Conservation (phyloP, 176 grass and related monocot genomes). For the Cenchrus fungigraminus region DNA sequence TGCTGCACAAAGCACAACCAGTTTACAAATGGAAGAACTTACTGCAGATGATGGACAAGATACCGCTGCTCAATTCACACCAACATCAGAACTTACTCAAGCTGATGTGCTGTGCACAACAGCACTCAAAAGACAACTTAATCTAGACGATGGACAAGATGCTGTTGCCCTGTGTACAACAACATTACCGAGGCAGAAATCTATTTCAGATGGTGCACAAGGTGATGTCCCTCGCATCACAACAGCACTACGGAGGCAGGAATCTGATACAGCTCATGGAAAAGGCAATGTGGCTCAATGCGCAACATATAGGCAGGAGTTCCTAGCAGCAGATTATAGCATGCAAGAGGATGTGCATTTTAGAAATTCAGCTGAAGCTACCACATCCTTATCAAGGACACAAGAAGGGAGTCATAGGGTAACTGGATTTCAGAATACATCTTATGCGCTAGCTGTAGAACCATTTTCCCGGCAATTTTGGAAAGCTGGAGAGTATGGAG, state of each 20-base stretch:
- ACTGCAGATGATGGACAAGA: constrained; percentile 11
- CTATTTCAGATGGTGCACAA: not conserved
- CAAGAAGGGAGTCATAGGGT: constrained; percentile 10
- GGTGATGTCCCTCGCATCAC: not conserved
- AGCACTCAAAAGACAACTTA: not conserved
- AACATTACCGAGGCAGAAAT: not conserved
- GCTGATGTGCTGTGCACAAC: not conserved
- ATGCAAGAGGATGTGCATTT: constrained; percentile 8
- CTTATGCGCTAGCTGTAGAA: not conserved
- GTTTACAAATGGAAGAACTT: constrained; percentile 4
- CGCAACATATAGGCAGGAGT: constrained; percentile 1
- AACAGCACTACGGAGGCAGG: not conserved
- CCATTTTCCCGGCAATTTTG: constrained; percentile 56
- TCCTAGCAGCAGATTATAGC: not conserved
- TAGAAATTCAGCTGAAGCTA: constrained; percentile 12
- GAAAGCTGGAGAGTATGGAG: constrained; percentile 58
- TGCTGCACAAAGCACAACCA: not conserved
- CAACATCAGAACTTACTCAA: not conserved
- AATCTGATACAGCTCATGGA: constrained; percentile 18
- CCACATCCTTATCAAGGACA: constrained; percentile 15
- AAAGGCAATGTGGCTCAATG: not conserved
- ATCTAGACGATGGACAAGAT: constrained; percentile 5
- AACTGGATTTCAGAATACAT: constrained; percentile 10
- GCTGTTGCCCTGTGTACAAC: not conserved
- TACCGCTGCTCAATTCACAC: not conserved